Evolutionary conservation across 2,329 filamentous ascomycete genomes (phyloP).

Genomic region (Aspergillus viridinutans): DNA sequence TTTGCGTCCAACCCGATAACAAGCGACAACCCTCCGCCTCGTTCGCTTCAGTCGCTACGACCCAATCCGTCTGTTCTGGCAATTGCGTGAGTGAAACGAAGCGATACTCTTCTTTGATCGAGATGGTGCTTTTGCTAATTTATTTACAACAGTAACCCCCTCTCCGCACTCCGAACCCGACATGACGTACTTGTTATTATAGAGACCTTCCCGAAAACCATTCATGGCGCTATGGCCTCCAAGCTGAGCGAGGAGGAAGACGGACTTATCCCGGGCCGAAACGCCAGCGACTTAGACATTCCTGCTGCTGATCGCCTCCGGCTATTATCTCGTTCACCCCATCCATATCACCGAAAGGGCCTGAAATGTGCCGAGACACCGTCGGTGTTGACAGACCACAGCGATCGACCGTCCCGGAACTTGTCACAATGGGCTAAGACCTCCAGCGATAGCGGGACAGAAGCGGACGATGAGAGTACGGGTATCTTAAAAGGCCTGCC

Average conservation of each 20-base stretch:
- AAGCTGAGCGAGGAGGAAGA: slow-evolving; percentile 28
- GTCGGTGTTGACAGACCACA: slow-evolving; percentile 34
- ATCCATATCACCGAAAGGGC: slow-evolving; percentile 62
- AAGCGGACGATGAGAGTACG: slow-evolving; percentile 86
- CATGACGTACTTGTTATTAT: slow-evolving; percentile 28
- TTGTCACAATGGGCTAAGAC: slow-evolving; percentile 53
- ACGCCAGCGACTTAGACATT: slow-evolving; percentile 16
- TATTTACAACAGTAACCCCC: slow-evolving; percentile 1
- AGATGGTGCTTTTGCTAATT: background rate
- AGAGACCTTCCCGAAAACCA: slow-evolving; percentile 9
- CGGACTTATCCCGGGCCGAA: slow-evolving; percentile 17
- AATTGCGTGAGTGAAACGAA: background rate
- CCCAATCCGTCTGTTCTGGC: background rate
- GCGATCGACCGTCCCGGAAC: slow-evolving; percentile 28
- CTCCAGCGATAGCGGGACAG: slow-evolving; percentile 84
- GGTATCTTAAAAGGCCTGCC: slow-evolving; percentile 75
- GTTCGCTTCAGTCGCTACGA: background rate
- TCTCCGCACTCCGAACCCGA: slow-evolving; percentile 12
- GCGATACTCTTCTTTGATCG: background rate
- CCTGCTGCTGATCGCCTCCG: slow-evolving; percentile 36
- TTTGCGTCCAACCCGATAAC: slow-evolving; percentile 7
- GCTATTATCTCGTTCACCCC: slow-evolving; percentile 58
- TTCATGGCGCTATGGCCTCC: slow-evolving; percentile 33
- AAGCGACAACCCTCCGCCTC: slow-evolving; percentile 1
- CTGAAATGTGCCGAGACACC: slow-evolving; percentile 53